Percentiles rank a stretch among this genome's conserved stretches.
Evolutionary conservation across 306 rosid species (phyloP).

Genomic region (Trifolium pratense): DNA sequence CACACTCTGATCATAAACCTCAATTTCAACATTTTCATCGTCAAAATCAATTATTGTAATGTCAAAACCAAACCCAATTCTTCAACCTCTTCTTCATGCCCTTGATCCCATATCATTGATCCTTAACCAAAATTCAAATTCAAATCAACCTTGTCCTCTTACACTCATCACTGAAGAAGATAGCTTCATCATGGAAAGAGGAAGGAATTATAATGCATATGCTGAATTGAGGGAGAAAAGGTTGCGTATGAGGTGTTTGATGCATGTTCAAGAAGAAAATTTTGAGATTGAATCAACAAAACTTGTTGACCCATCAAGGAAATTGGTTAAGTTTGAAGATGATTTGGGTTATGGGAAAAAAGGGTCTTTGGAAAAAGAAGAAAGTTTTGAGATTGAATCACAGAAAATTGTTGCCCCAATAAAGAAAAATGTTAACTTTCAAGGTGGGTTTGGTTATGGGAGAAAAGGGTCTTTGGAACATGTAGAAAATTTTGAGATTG

Average conservation of each 20-base stretch:
- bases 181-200: constrained; percentile 73
- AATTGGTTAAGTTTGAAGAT: constrained; percentile 14
- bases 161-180: constrained; percentile 51
- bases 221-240: constrained; percentile 72
- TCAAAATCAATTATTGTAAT: constrained; percentile 40
- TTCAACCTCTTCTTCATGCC: constrained; percentile 57
- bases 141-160: constrained; percentile 51
- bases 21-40: constrained; percentile 28
- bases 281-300: constrained; percentile 28
- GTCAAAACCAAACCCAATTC: constrained; percentile 54
- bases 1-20: constrained; percentile 26
- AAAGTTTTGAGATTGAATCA: constrained; percentile 20
- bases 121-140: constrained; percentile 55
- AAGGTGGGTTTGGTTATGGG: not conserved
- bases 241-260: constrained; percentile 47
- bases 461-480: not conserved
- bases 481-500: constrained; percentile 28
- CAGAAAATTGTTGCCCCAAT: not conserved
- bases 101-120: constrained; percentile 78
- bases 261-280: constrained; percentile 36
- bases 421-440: not conserved
- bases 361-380: constrained; percentile 12
- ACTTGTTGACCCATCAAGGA: constrained; percentile 51
- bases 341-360: not conserved
- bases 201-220: constrained; percentile 78